Base-by-base conservation (phyloP, 176 grass and related monocot genomes). In the Thalia dealbata region DNA sequence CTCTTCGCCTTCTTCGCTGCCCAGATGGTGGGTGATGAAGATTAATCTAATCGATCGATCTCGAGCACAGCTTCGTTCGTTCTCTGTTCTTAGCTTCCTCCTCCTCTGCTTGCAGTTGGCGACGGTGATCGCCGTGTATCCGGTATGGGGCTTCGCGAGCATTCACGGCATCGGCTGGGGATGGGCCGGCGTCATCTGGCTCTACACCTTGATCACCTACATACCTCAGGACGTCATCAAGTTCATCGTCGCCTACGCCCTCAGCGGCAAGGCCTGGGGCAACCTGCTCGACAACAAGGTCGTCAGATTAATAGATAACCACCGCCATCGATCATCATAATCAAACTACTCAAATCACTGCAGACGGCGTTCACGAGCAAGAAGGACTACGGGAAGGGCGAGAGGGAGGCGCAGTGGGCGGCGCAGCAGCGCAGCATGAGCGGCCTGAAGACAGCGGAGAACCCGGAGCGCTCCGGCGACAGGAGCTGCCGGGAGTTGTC, bases 341-440 rank as follows among this genome's bases (percentile, higher is more conserved):
- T 64, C 14, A 7, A 18, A 15, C 35, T 10, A 14, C 41, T 25
- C n/a, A n/a, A 0, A 44, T 44, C 13, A 14, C 26, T 27, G 24
- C 64, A 91, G 93, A 92, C 86, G 58, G 93, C 89, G 16, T 91
- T 97, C 85, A 81, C 42, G 15, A 86, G 78, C 71, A 80, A 86
- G 78, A 89, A 70, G 59, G 93, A 97, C 63, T 92, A 97, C 54
- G 93, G 93, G 52, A 90, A 64, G 61, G 80, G 80, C 15, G 89
- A 97, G 89, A 68, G 93, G 27, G 89, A 97, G 84, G 93, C 93
- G 55, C 89, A 97, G 69, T 97, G 93, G 93, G 93, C 89, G 10
- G 73, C 84, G n/a, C 87, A 87, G 32, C 87, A 97, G 68, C 78
- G 93, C 66, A 97, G 89, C 24, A 82, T 81, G 45, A 89, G 92